These are phyloP conservation scores for Hypoxylon fragiforme DNA, from an alignment of 495 filamentous ascomycete species.

Conservation along the genomic window DNA sequence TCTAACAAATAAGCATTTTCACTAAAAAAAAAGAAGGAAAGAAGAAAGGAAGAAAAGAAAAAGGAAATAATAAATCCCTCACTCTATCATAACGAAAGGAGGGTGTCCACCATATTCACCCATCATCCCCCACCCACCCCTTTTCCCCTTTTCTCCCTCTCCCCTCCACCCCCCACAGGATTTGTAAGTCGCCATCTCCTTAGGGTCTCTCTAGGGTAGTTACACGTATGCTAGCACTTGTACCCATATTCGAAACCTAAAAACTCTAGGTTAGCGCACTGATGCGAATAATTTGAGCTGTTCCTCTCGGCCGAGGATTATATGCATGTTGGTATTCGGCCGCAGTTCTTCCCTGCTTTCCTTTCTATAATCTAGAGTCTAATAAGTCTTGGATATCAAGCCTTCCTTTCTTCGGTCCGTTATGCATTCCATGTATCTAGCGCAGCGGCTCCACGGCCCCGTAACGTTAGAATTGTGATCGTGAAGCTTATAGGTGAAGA, in stretches of 20 bases:
- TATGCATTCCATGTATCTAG: constrained; percentile 21
- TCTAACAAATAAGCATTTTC: too few relatives aligned
- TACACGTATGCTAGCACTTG: too few relatives aligned
- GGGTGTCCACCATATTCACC: background rate
- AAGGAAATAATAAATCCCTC: background rate
- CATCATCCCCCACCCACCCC: too few relatives aligned
- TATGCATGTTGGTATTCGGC: background rate
- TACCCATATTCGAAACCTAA: too few relatives aligned
- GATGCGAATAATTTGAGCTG: too few relatives aligned
- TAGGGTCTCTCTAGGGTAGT: too few relatives aligned
- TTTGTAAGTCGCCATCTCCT: too few relatives aligned
- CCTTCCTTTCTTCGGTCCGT: constrained; percentile 9
- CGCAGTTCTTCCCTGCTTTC: constrained; percentile 1
- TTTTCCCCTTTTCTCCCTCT: too few relatives aligned
- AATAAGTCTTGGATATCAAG: constrained; percentile 4
- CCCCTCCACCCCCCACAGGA: too few relatives aligned
- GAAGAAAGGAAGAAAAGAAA: too few relatives aligned
- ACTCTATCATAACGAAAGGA: background rate
- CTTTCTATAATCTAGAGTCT: background rate
- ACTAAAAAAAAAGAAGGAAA: too few relatives aligned
- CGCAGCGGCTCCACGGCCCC: constrained; percentile 13
- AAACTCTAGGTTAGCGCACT: too few relatives aligned
- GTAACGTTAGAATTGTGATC: constrained; percentile 4
- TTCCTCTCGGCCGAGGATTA: constrained; percentile 26
- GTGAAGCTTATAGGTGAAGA: constrained; percentile 10